Evolutionary conservation across 2,329 filamentous ascomycete genomes (phyloP).

Genomic region (Coniochaeta ligniaria): DNA sequence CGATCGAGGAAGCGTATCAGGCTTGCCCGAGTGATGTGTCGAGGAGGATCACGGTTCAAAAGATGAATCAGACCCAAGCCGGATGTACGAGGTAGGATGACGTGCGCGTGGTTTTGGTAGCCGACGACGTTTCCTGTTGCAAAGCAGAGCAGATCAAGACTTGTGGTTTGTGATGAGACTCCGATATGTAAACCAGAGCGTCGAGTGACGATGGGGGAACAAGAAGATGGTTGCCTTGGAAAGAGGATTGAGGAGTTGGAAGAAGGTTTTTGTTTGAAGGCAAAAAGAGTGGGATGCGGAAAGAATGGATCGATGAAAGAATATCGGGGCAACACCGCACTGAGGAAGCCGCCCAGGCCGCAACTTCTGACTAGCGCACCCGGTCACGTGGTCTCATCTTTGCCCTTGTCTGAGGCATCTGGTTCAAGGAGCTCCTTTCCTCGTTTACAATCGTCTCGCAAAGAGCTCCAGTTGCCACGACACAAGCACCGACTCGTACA

Average conservation of each 20-base stretch:
- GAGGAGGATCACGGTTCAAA: slow-evolving; percentile 1
- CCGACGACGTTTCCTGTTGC: background rate
- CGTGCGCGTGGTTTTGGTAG: background rate
- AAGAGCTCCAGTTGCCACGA: background rate
- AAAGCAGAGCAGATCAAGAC: slow-evolving; percentile 1
- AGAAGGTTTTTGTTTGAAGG: slow-evolving; percentile 2
- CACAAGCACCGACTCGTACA: background rate
- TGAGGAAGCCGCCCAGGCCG: background rate
- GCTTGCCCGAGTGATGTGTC: slow-evolving; percentile 7
- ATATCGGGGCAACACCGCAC: background rate
- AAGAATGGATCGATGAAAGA: background rate
- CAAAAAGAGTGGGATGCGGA: slow-evolving; percentile 1
- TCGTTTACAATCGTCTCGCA: too few relatives aligned
- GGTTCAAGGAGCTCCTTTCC: background rate
- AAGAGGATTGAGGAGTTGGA: background rate
- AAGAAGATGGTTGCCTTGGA: background rate
- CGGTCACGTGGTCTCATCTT: background rate
- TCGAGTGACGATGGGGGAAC: background rate
- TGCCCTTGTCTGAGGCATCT: background rate
- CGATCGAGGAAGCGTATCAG: slow-evolving; percentile 7
- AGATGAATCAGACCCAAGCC: background rate
- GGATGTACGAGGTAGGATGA: background rate
- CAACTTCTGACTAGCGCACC: background rate
- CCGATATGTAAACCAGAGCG: background rate
- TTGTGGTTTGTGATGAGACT: background rate